Evolutionary conservation across 2,329 filamentous ascomycete genomes (phyloP), one percentile per base, ranked within the genome.

Genomic region (Cytospora mali): DNA sequence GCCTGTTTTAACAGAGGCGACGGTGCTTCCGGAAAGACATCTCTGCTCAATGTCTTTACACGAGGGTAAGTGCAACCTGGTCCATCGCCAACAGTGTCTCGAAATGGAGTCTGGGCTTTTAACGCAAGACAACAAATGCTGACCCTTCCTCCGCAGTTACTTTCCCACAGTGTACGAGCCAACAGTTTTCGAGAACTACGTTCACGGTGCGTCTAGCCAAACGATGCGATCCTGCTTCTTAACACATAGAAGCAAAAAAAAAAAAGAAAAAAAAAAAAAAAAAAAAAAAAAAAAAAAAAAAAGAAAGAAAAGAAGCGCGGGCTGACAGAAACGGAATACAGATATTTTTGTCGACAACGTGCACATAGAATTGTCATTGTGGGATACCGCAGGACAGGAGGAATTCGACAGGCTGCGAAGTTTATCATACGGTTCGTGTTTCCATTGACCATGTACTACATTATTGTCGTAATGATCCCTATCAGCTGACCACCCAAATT

Each of bases 151-250:
- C n/a, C 39, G 48, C 71, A 94, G 92, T 67, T 97, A 97, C 78
- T 99, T 99, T 77, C 94, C 94, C 57, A 97, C 94, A 62, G 94
- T 98, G 73, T 98, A 98, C 80, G 93, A 98, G 78, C 95, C 95
- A 60, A 99, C 94, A 39, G 94, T 97, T 68, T 97, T 97, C 78
- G 94, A 99, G 77, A 99, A 99, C 79, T 99, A 98, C 77, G 94
- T 99, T 67, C 94, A 99, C 76, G 93, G 92, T 96, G 84, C 74
- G 84, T 73, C 58, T 27, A 35, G 28, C 48, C 25, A n/a, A n/a
- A 25, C 42, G 11, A 49, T 18, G 28, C 18, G 29, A 7, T 9
- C 13, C 11, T 21, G 16, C 54, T 5, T 27, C 11, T 5, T 25
- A 11, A 6, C 21, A 18, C 21, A 46, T 10, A 13, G 52, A 0